Base-by-base conservation (phyloP, 2,329 filamentous ascomycete species). In the Aspergillus sp. region DNA sequence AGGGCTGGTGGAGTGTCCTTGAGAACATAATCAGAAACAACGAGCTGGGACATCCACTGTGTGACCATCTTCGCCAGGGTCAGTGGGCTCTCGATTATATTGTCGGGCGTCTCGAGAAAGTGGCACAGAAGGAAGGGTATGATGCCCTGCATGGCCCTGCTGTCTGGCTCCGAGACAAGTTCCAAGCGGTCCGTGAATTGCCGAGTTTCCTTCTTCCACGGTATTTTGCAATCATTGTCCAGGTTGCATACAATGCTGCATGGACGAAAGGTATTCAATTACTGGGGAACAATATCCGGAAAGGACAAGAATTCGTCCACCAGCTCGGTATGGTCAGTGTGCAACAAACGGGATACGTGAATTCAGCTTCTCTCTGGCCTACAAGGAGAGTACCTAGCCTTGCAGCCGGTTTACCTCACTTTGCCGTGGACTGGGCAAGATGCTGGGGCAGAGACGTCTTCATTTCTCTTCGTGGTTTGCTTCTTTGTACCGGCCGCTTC, bases 391-490 rank as follows among this genome's bases (percentile, higher is more conserved):
- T 96, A 0, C 90, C 93, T 1, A 93, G 88, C 45, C 80, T 99
- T 61, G 93, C 94, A 16, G 94, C 94, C 30, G 94, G 94, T 14
- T 76, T 99, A 44, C 94, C 94, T 33, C 94, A 99, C 72, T 99
- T 99, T 67, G 84, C 94, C 0, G 87, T 89, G 8, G 87, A 91
- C 63, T 99, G 94, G 92, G 92, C 93, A 46, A 84, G 94, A 63
- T 96, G 93, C 72, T 99, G 94, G 94, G 94, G 95, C 7, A 87
- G 94, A 51, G 94, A 99, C 70, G 90, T 96, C 11, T 97, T 96
- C 71, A 99, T 99, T 58, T 94, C 94, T 13, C 83, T 96, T 38
- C 87, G 94, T 47, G 94, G 94, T 41, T 79, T 99, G n/a, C 90
- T 89, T 60, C 82, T 99, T 33, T 91, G 89, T 38, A 97, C 93